These are phyloP conservation scores for Penicillium coffeae DNA, from an alignment of 495 filamentous ascomycete species.

Conservation along the genomic window DNA sequence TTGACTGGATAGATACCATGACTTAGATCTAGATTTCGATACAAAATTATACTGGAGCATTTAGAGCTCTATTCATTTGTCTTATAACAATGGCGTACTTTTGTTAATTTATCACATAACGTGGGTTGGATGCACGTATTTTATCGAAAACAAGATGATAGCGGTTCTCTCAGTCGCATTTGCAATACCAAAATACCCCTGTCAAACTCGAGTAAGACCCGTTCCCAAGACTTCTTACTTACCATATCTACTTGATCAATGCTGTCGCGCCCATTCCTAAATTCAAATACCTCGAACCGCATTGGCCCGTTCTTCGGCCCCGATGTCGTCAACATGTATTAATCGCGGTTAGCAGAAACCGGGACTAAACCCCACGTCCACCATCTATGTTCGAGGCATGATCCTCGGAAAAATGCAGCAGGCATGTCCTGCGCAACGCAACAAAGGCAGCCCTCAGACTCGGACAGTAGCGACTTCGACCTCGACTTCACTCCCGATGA, in stretches of 20 bases:
- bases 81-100: conserved; percentile 3
- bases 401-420: conserved; percentile 19
- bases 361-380: not conserved
- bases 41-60: not conserved
- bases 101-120: too few species aligned
- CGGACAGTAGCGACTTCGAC: conserved; percentile 56
- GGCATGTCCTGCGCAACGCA: conserved; percentile 39
- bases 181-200: conserved; percentile 14
- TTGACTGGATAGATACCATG: conserved; percentile 15
- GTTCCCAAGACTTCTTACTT: too few species aligned
- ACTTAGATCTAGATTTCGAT: not conserved
- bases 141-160: not conserved
- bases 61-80: conserved; percentile 11
- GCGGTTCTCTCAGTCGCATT: not conserved
- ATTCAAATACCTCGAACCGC: conserved; percentile 1
- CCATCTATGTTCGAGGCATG: conserved; percentile 10
- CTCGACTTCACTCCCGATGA: conserved; percentile 68
- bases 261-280: too few species aligned
- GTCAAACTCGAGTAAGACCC: conserved; percentile 7
- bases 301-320: not conserved
- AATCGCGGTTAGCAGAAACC: not conserved
- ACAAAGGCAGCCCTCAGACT: conserved; percentile 7
- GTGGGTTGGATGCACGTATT: too few species aligned
- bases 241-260: too few species aligned
- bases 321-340: conserved; percentile 1